Evolutionary conservation across 2,329 filamentous ascomycete species (phyloP).

Genomic region (Exophiala xenobiotica): DNA sequence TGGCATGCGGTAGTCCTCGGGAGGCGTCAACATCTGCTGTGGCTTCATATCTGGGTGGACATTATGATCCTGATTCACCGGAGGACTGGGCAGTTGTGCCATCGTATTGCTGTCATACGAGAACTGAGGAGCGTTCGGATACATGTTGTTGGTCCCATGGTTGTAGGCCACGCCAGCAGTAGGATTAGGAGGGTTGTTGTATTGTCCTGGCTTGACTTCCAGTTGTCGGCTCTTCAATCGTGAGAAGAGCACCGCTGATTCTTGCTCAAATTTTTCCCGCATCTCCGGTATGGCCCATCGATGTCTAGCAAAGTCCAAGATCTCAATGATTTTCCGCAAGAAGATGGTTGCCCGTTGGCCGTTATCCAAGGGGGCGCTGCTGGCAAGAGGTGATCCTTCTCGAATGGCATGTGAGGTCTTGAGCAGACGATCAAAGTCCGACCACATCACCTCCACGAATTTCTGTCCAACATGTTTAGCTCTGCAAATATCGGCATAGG

Average conservation of each 20-base stretch:
- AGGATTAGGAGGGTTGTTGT: constrained; percentile 1
- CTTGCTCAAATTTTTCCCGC: constrained; percentile 28
- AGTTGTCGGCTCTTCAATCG: constrained; percentile 25
- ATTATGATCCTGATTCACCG: constrained; percentile 12
- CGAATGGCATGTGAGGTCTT: constrained; percentile 20
- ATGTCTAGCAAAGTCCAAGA: constrained; percentile 28
- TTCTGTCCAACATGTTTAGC: constrained; percentile 68
- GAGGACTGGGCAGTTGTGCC: constrained; percentile 22
- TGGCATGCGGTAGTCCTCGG: constrained; percentile 17
- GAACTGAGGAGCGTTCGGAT: constrained; percentile 7
- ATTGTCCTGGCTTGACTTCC: constrained; percentile 11
- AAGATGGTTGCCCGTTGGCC: constrained; percentile 25
- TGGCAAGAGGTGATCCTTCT: constrained; percentile 10
- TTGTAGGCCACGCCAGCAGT: constrained; percentile 7
- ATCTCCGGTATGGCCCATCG: constrained; percentile 29
- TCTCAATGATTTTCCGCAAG: constrained; percentile 27
- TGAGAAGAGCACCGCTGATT: constrained; percentile 29
- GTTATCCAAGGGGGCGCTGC: constrained; percentile 23
- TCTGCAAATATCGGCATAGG: constrained; percentile 83
- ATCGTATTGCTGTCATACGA: constrained; percentile 4
- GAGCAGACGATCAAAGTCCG: constrained; percentile 51
- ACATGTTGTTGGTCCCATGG: constrained; percentile 1
- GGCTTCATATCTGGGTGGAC: constrained; percentile 4
- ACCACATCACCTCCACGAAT: constrained; percentile 56
- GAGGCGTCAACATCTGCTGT: constrained; percentile 20